Percentiles rank a stretch among this genome's conserved stretches.
phyloP scores from a whole-genome alignment of 2,329 filamentous ascomycete species.

The Byssothecium circinans region DNA sequence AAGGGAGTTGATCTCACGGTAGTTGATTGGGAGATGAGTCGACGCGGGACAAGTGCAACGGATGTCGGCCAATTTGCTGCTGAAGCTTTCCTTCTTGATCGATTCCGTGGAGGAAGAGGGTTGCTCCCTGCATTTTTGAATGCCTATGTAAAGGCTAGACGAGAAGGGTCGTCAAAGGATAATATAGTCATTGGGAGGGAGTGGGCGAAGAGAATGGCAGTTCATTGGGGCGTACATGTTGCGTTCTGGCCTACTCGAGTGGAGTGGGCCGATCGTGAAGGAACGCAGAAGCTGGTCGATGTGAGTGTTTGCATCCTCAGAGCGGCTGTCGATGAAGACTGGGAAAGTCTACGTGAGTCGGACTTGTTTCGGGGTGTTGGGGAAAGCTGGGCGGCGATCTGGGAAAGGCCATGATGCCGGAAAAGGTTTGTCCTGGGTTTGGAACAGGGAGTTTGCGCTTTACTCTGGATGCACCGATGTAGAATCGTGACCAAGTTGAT shows the following conservation, averaged over 20 bases:
- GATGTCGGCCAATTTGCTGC: constrained; percentile 45
- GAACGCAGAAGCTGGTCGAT: constrained; percentile 28
- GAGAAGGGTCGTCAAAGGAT: background rate
- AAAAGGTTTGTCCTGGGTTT: too few species aligned
- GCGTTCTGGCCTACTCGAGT: constrained; percentile 40
- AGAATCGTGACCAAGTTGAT: too few species aligned
- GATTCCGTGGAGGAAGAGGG: constrained; percentile 32
- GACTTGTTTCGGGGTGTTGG: constrained; percentile 15
- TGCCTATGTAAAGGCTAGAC: constrained; percentile 21
- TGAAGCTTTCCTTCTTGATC: constrained; percentile 42
- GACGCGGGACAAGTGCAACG: constrained; percentile 39
- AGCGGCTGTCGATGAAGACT: constrained; percentile 18
- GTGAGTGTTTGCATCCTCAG: constrained; percentile 22
- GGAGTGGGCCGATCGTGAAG: constrained; percentile 29
- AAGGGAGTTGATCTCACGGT: constrained; percentile 25
- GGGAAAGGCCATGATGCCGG: background rate
- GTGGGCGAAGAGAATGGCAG: constrained; percentile 30
- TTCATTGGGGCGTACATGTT: constrained; percentile 43
- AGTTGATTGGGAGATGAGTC: constrained; percentile 42
- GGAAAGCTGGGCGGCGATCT: constrained; percentile 1
- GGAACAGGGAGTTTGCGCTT: too few species aligned
- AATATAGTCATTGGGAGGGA: constrained; percentile 10
- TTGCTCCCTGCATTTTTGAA: constrained; percentile 31
- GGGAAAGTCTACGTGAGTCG: constrained; percentile 21
- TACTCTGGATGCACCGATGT: too few species aligned